Conservation (phyloP, 176 grass and related monocot genomes). For the Musa acuminata region DNA sequence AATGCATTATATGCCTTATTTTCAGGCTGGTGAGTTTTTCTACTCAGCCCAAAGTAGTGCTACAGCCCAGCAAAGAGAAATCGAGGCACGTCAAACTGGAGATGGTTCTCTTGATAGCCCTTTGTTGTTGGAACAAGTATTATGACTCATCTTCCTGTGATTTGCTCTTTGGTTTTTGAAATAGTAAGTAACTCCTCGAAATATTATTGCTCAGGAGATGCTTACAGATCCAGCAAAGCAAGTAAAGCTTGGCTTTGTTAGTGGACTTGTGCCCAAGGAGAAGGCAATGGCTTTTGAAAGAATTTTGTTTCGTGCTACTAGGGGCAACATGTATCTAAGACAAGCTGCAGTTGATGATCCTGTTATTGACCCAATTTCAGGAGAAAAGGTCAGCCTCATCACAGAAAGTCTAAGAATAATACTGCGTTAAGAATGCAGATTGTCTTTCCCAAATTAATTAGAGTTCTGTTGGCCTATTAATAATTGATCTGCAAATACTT, state of each 20-base stretch:
- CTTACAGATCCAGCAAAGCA: slow-evolving; percentile 83
- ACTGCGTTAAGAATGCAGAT: background rate
- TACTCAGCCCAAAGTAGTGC: slow-evolving; percentile 69
- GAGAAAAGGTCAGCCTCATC: slow-evolving; percentile 51
- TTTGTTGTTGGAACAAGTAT: slow-evolving; percentile 65
- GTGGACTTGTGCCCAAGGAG: slow-evolving; percentile 95
- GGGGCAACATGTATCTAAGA: slow-evolving; percentile 85
- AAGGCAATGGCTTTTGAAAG: slow-evolving; percentile 94
- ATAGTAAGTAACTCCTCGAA: slow-evolving; percentile 6
- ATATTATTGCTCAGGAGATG: slow-evolving; percentile 51
- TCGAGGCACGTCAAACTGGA: slow-evolving; percentile 47
- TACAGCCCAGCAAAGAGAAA: slow-evolving; percentile 66
- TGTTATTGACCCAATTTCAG: slow-evolving; percentile 77
- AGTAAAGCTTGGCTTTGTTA: slow-evolving; percentile 88
- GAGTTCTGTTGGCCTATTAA: background rate
- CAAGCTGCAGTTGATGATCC: slow-evolving; percentile 79
- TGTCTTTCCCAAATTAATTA: background rate
- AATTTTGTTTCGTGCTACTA: slow-evolving; percentile 90
- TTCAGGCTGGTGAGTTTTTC: slow-evolving; percentile 85
- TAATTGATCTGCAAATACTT: too few relatives aligned
- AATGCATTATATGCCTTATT: slow-evolving; percentile 13
- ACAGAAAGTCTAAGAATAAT: too few relatives aligned
- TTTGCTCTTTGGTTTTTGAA: slow-evolving; percentile 10
- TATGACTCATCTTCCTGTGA: background rate
- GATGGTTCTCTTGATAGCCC: slow-evolving; percentile 72